Base-by-base conservation (phyloP, 495 filamentous ascomycete species). In the Penicillium paradoxum region DNA sequence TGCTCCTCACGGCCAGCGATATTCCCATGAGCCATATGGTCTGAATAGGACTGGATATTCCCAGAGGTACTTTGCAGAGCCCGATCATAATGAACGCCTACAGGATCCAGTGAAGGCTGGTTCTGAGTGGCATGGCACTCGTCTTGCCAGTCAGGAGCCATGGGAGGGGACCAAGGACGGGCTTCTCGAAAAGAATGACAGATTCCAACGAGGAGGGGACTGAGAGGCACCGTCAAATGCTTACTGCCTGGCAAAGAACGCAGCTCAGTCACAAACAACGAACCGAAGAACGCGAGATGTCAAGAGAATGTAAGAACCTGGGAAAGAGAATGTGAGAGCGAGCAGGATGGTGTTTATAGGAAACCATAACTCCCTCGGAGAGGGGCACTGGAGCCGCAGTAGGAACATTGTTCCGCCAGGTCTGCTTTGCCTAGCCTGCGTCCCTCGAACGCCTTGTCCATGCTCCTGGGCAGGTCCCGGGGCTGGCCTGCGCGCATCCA, bases 291-390 rank as follows among this genome's bases (percentile, higher is more conserved):
- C 72, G 72, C 62, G 68, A 56, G 58, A 65, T 53, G 61, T 56
- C 64, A 71, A 67, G 73, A 75, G 70, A 78, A 73, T 70, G 67
- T 73, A 66, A 71, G 67, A 71, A 66, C 74, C 74, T 78, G 70
- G 54, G 66, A 71, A 76, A 80, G 76, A 78, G 78, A 82, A 81
- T 82, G 80, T 77, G 70, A 64, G 67, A 77, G 74, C 73, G 73
- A 71, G 60, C 61, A 64, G 53, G 67, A 73, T 72, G 69, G 62
- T 74, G 73, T 76, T 76, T 76, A 78, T 78, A 77, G 66, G 67
- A 59, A 66, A 67, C 59, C 68, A 62, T 67, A 68, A 53, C 63
- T 73, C 64, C 65, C 59, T 53, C 57, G 55, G 57, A 52, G 63
- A 66, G 59, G 69, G 63, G 62, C 59, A 32, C 32, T 59, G 64